Percentiles rank a stretch among this genome's conserved stretches.
Evolutionary conservation across 129 eudicot genomes (phyloP).

Genomic region (Flaveria ramosissima): DNA sequence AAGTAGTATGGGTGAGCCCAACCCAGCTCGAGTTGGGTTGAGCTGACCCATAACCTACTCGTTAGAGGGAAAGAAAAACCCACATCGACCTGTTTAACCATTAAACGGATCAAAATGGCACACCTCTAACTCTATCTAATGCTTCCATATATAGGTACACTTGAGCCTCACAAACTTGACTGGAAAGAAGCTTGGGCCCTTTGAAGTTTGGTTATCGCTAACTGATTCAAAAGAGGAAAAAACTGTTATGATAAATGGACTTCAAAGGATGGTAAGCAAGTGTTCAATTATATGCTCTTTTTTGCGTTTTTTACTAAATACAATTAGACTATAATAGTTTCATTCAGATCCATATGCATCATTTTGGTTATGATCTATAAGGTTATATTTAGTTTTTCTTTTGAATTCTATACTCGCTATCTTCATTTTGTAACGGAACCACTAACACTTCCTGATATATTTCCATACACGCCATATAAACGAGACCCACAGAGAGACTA

Average conservation of each 20-base stretch:
- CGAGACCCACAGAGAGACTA: not conserved
- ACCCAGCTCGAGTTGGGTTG: too few species aligned
- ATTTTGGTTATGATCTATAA: not conserved
- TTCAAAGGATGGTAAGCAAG: constrained; percentile 69
- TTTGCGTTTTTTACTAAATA: not conserved
- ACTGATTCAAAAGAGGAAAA: constrained; percentile 69
- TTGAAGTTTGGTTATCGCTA: constrained; percentile 71
- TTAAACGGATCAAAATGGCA: not conserved
- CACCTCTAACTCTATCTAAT: constrained; percentile 23
- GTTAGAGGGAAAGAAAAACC: not conserved
- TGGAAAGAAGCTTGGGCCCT: constrained; percentile 75
- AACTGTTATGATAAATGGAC: constrained; percentile 86
- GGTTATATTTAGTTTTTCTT: not conserved
- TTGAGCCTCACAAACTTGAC: constrained; percentile 79
- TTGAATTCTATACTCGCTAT: not conserved
- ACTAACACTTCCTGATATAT: not conserved
- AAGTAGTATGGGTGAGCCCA: too few species aligned
- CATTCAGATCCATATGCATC: not conserved
- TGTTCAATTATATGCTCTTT: constrained; percentile 6
- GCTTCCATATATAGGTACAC: constrained; percentile 47
- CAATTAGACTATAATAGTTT: constrained; percentile 2
- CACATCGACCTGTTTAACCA: not conserved
- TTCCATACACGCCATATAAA: constrained; percentile 1
- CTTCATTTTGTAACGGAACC: not conserved
- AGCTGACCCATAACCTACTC: too few species aligned